Evolutionary conservation across 257 asterid genomes (phyloP), one percentile per base, ranked within the genome.

Genomic region (Ilex asprella): DNA sequence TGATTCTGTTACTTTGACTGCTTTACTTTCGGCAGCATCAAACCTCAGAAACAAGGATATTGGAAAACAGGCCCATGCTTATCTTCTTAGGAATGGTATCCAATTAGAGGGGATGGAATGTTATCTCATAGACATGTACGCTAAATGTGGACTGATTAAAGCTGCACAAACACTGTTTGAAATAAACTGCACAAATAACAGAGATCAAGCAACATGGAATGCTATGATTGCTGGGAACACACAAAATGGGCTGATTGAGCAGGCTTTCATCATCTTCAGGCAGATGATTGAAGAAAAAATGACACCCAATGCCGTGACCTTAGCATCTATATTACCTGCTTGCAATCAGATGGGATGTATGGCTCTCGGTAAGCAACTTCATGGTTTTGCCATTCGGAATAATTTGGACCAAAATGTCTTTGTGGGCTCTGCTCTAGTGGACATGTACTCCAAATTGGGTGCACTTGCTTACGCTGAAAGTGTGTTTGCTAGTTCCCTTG

Each of bases 361-460:
- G 75, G 69, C 76, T 68, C 73, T 82, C n/a, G 97, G 97, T 60
- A 87, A 71, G 72, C 75, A 56, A 59, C 75, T 87, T 47, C 97
- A 90, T 58, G 76, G 87, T 58, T 77, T 81, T 74, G 67, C 89
- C 31, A 69, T 91, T 58, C 95, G 89, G 59, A 78, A 80, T 64
- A 76, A 71, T 58, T 64, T 88, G 70, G 83, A 88, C 31, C 55
- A 58, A 61, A 91, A 88, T 75, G 78, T 84, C 70, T 91, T 82
- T 63, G 94, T 91, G 73, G 57, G 75, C 74, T 84, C 95, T 32
- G 95, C 95, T 58, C 52, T 91, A 72, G 87, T 91, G 59, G 95
- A 88, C 72, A 88, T 84, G 97, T 91, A 88, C 83, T 84, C 98
- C 50, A 91, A 91, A 81, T 77, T 84, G 39, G 98, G 97, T 55